Evolutionary conservation across 2,329 filamentous ascomycete genomes (phyloP).

Genomic region (Fusarium hostae): DNA sequence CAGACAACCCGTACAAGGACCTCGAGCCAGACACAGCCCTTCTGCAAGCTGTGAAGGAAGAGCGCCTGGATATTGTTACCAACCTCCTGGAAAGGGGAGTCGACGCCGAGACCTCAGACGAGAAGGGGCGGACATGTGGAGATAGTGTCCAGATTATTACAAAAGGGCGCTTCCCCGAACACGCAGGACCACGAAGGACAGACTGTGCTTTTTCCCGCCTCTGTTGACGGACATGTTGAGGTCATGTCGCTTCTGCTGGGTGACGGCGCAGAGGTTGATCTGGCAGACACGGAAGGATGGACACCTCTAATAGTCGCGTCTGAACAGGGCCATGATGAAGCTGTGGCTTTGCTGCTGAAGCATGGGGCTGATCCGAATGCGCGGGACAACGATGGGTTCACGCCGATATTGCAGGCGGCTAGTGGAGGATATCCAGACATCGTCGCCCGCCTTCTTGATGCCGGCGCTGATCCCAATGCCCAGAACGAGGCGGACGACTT

Average conservation of each 20-base stretch:
- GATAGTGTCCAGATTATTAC: rapidly evolving
- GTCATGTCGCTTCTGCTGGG: not conserved
- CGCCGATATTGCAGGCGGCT: not conserved
- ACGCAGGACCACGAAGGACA: not conserved
- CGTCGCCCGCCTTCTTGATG: rapidly evolving
- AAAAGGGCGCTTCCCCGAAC: not conserved
- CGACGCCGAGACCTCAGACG: rapidly evolving
- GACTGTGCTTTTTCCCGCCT: not conserved
- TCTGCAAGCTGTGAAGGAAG: not conserved
- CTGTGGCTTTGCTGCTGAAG: not conserved
- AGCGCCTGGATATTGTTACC: not conserved
- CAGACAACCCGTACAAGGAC: not conserved
- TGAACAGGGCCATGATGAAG: not conserved
- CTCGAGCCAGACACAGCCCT: not conserved
- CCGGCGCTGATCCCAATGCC: not conserved
- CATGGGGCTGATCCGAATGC: not conserved
- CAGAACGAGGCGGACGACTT: rapidly evolving
- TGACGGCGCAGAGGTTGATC: not conserved
- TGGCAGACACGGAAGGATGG: not conserved
- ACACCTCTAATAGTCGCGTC: not conserved
- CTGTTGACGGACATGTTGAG: not conserved
- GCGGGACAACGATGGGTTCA: not conserved
- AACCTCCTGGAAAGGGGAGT: too few species aligned
- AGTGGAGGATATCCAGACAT: not conserved
- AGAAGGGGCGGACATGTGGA: rapidly evolving